Evolutionary conservation across 805 yeast species (phyloP), one percentile per base, ranked within the genome.

Genomic region (Kazachstania bromeliacearum): DNA sequence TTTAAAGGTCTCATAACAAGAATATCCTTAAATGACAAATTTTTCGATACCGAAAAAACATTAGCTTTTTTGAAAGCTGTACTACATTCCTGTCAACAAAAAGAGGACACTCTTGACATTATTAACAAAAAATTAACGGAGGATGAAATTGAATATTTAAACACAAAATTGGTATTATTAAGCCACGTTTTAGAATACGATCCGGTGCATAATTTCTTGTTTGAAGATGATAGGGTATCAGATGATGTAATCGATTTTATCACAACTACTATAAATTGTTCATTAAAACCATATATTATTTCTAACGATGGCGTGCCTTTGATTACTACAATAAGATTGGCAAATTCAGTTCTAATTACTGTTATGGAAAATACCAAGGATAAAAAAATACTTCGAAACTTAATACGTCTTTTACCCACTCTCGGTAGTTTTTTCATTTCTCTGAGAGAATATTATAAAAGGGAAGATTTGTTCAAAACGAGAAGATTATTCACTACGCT

Each of bases 401-500:
- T 76, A 19, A 54, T 73, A 5, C 69, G 78, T 50, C 54, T 74
- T 25, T 48, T 79, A 29, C 80, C 85, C 12, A 65, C 71, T 0
- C 51, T 79, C 27, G 61, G 78, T 25, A 55, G 64, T 33, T 59
- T 74, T 2, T 71, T 80, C 42, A 60, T 68, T 41, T 68, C 66
- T 47, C 68, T 71, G 49, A 68, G 75, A 59, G 70, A 68, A 46
- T 67, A 54, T 63, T 76, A 53, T 55, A 53, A 63, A 41, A 53
- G 45, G 13, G 44, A 48, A 18, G 51, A 48, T 10, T 62, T 65
- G 36, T 71, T 73, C 57, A 68, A 67, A 40, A 71, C 77, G 24
- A 77, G 72, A 58, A 70, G 85, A 60, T 68, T 75, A 0, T 81
- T 78, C 50, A 77, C 85, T 0, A 68, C 66, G 19, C 59, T 84